Evolutionary conservation across 176 grass and related monocot genomes (phyloP).

Genomic region (Chrysopogon serrulatus): DNA sequence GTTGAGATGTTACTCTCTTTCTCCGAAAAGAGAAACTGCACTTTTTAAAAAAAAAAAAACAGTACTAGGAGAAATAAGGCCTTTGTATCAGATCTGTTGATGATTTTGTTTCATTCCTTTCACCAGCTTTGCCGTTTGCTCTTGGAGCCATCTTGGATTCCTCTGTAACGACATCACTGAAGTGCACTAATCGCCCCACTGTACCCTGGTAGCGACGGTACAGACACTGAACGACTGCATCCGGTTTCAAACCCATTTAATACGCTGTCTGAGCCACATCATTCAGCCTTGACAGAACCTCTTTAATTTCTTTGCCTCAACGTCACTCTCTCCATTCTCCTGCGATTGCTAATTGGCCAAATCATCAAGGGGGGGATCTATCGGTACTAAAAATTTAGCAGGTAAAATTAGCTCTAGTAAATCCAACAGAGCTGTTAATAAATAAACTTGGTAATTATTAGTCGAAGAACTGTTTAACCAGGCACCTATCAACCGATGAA

Average conservation of each 20-base stretch:
- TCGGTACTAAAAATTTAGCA: no score
- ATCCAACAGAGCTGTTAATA: no score
- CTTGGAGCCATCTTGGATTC: not conserved
- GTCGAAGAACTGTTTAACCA: no score
- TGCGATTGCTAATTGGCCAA: no score
- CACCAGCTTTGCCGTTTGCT: not conserved
- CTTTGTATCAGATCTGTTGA: not conserved
- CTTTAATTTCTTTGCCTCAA: not conserved
- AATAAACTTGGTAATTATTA: no score
- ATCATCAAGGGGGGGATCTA: no score
- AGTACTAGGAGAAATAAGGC: not conserved
- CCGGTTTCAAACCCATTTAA: not conserved
- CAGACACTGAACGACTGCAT: not conserved
- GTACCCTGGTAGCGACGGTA: not conserved
- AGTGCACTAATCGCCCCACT: not conserved
- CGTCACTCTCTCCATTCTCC: not conserved
- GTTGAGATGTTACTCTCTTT: not conserved
- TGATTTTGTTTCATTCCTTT: not conserved
- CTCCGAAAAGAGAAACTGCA: not conserved
- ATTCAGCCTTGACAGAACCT: not conserved
- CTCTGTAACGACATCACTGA: not conserved
- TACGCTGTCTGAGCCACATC: not conserved
- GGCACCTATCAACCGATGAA: no score
- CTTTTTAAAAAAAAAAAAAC: not conserved
- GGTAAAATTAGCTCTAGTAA: no score